A percentile compares a stretch with the other conserved stretches of the same genome.
phyloP scores from a whole-genome alignment of 2,329 filamentous ascomycete genomes.

The Boeremia exigua region DNA sequence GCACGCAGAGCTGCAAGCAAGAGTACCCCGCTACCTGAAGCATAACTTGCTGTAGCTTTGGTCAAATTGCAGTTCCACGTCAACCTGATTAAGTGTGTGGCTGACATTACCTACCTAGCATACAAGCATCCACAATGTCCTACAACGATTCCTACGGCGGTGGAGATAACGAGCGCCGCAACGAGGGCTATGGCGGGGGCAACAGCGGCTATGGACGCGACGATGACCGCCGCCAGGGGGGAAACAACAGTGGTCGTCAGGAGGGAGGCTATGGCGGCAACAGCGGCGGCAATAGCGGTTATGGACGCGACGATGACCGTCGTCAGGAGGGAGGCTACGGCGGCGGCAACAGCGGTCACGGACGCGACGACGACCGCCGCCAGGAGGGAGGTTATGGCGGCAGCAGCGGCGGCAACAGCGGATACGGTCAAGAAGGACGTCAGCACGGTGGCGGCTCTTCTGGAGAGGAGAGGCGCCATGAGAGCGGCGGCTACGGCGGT shows the following conservation, averaged over 20 bases:
- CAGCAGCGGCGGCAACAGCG: constrained; percentile 18
- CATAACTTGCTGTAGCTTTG: background rate
- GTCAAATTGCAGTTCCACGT: background rate
- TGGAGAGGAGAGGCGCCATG: background rate
- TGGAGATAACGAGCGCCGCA: constrained; percentile 19
- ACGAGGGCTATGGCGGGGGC: constrained; percentile 19
- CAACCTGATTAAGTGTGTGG: background rate
- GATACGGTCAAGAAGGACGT: constrained; percentile 25
- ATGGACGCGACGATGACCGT: constrained; percentile 24
- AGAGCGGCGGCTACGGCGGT: background rate
- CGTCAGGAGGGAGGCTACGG: too few relatives aligned
- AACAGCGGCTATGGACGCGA: constrained; percentile 26
- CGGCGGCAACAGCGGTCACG: constrained; percentile 10
- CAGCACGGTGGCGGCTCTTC: background rate
- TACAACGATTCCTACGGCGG: constrained; percentile 33
- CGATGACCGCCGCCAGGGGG: constrained; percentile 20
- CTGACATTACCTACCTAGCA: background rate
- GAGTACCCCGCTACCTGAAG: too few relatives aligned
- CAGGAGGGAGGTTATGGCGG: constrained; percentile 13
- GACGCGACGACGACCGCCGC: constrained; percentile 22
- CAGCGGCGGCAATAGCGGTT: constrained; percentile 21
- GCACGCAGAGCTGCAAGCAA: too few relatives aligned
- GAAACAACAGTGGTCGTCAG: constrained; percentile 13
- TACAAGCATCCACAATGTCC: constrained; percentile 23
- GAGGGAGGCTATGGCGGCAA: constrained; percentile 8